Evolutionary conservation across 192 early-diverging fungal species (phyloP).

Genomic region (Coemansia javaensis): DNA sequence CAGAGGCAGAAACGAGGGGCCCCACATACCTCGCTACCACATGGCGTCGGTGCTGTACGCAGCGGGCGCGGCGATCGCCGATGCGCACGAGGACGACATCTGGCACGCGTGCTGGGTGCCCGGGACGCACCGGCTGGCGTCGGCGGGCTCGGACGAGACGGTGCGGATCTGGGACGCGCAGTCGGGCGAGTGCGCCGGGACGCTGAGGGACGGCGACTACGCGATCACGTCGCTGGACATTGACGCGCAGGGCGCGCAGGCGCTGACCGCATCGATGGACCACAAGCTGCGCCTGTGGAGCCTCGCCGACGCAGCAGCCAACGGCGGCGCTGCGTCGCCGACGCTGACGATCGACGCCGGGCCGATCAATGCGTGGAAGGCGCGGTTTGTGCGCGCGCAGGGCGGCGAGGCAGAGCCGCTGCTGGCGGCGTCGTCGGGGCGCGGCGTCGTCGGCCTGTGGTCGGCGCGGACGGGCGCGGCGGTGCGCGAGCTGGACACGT

Average conservation of each 20-base stretch:
- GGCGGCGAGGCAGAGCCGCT: conserved; percentile 3
- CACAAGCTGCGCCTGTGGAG: conserved; percentile 43
- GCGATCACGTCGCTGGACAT: conserved; percentile 46
- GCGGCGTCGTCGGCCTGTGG: conserved; percentile 40
- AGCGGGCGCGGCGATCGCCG: conserved; percentile 25
- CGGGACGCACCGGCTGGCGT: conserved; percentile 31
- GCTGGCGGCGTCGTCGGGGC: conserved; percentile 35
- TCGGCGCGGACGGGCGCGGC: conserved; percentile 11
- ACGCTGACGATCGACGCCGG: conserved; percentile 25
- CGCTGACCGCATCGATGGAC: conserved; percentile 49
- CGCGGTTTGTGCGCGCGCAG: conserved; percentile 24
- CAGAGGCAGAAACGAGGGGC: too few relatives aligned
- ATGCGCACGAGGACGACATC: conserved; percentile 47
- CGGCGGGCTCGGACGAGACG: conserved; percentile 38
- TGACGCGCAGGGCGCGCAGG: conserved; percentile 28
- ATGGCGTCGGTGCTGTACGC: conserved; percentile 41
- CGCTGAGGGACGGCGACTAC: conserved; percentile 29
- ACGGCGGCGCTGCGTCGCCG: conserved; percentile 1
- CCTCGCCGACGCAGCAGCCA: conserved; percentile 3
- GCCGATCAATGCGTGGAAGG: conserved; percentile 38
- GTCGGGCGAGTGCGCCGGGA: conserved; percentile 20
- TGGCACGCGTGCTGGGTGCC: conserved; percentile 42
- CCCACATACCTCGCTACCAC: too few relatives aligned
- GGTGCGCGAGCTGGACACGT: conserved; percentile 42
- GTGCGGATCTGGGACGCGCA: conserved; percentile 44